A percentile compares a stretch with the other conserved stretches of the same genome.
Evolutionary conservation across 2,329 filamentous ascomycete genomes (phyloP).

Genomic region (Mollisiaceae sp.): DNA sequence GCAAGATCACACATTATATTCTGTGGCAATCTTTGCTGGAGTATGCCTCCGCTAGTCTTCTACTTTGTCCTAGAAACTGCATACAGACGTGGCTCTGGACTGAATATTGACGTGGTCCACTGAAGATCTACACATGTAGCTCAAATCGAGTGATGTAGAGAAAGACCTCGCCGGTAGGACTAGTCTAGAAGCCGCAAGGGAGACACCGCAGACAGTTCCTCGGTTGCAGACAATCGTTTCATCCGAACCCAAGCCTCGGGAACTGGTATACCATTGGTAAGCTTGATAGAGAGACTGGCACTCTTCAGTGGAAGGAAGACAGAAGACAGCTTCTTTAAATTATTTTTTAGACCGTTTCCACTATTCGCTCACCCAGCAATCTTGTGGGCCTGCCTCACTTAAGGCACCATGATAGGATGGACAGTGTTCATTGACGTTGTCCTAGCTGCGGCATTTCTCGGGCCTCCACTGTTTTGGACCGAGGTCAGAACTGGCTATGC

Average conservation of each 20-base stretch:
- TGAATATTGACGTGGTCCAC: slow-evolving; percentile 70
- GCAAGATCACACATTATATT: slow-evolving; percentile 89
- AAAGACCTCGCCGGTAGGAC: background rate
- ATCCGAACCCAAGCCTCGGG: background rate
- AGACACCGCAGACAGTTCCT: slow-evolving; percentile 10
- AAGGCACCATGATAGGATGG: slow-evolving; percentile 93
- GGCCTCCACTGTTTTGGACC: slow-evolving; percentile 80
- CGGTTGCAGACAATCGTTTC: slow-evolving; percentile 13
- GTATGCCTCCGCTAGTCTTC: slow-evolving; percentile 72
- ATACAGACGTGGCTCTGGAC: slow-evolving; percentile 66
- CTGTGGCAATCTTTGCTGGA: slow-evolving; percentile 83
- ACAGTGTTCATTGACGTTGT: slow-evolving; percentile 90
- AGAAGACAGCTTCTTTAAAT: slow-evolving; percentile 71
- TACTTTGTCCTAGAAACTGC: slow-evolving; percentile 87
- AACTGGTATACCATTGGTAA: slow-evolving; percentile 50
- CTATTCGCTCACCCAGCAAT: slow-evolving; percentile 86
- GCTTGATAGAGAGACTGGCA: slow-evolving; percentile 64
- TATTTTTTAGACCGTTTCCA: slow-evolving; percentile 76
- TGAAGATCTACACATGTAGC: slow-evolving; percentile 27
- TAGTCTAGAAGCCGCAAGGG: slow-evolving; percentile 6
- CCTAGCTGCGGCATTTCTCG: slow-evolving; percentile 80
- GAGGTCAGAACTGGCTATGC: slow-evolving; percentile 85
- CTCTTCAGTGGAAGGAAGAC: slow-evolving; percentile 85
- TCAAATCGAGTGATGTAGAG: background rate
- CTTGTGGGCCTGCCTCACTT: slow-evolving; percentile 78